Conservation (phyloP, 441 rosid species). For the Monsonia emarginata region DNA sequence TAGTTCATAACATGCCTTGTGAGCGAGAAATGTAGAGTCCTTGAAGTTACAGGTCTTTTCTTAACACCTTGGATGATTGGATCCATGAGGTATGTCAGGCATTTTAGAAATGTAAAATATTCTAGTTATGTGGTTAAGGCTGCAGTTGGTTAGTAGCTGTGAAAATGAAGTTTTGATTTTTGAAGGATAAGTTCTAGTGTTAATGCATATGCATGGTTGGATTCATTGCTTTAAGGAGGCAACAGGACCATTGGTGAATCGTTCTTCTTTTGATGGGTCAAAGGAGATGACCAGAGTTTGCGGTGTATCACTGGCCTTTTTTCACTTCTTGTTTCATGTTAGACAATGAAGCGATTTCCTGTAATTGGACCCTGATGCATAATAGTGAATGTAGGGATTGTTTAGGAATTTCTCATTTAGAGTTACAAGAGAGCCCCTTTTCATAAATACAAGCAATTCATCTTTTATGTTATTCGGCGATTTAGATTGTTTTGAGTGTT, state of each 20-base stretch:
- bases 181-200: too few relatives aligned
- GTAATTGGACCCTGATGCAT: background rate
- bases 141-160: background rate
- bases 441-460: background rate
- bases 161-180: background rate
- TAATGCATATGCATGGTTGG: too few relatives aligned
- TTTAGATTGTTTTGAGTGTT: background rate
- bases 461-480: background rate
- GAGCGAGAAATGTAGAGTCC: background rate
- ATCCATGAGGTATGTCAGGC: background rate
- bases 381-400: background rate
- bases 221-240: background rate
- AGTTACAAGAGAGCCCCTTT: too few relatives aligned
- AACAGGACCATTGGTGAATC: background rate
- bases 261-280: too few relatives aligned
- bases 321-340: background rate
- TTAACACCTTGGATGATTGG: background rate
- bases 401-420: too few relatives aligned
- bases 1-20: background rate
- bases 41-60: background rate
- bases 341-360: background rate
- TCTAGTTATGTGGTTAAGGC: background rate
- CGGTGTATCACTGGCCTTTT: too few relatives aligned
- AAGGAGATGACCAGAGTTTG: too few relatives aligned
- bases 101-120: background rate